phyloP scores from a whole-genome alignment of 495 filamentous ascomycete genomes.

The Aspergillus nanangensis region DNA sequence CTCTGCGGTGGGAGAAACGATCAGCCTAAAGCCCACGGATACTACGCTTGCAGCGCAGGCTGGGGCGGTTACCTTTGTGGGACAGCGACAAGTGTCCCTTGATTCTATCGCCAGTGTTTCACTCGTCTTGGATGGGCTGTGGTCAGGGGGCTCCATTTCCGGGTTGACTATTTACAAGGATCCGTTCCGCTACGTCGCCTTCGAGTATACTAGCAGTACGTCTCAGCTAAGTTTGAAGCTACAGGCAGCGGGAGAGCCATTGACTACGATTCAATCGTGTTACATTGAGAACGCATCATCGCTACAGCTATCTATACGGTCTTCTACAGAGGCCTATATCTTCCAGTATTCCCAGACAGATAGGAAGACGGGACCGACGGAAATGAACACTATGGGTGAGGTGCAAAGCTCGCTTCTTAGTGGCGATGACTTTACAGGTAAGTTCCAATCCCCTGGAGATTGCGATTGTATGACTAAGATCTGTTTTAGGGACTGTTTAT shows the following conservation, averaged over 20 bases:
- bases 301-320: background rate
- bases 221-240: background rate
- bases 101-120: background rate
- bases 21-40: background rate
- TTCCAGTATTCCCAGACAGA: background rate
- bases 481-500: background rate
- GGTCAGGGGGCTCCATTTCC: background rate
- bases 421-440: conserved; percentile 8
- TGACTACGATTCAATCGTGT: background rate
- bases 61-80: conserved; percentile 2
- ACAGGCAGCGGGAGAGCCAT: background rate
- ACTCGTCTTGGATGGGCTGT: background rate
- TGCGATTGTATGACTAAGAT: background rate
- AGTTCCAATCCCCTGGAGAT: background rate
- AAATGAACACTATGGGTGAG: background rate
- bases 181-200: conserved; percentile 1
- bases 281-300: background rate
- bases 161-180: conserved; percentile 4
- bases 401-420: background rate
- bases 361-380: background rate
- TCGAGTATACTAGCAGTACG: background rate
- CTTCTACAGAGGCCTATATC: background rate
- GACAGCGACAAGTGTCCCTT: conserved; percentile 1
- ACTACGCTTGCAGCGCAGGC: background rate
- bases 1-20: background rate